Conservation (phyloP, 2,329 filamentous ascomycete species). For the Aspergillus sp. region DNA sequence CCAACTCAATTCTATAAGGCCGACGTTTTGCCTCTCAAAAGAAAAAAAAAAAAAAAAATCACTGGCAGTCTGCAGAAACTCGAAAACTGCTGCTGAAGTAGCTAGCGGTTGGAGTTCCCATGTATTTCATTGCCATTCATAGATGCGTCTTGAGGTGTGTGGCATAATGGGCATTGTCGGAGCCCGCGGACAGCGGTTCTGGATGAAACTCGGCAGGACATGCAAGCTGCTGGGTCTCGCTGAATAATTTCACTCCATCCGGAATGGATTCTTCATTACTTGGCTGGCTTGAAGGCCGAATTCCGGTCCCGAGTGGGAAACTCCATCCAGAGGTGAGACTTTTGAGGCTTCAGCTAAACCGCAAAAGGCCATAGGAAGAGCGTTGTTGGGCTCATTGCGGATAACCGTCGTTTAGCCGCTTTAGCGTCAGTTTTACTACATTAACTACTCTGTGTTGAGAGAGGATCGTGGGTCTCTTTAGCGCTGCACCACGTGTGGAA, state of each 20-base stretch:
- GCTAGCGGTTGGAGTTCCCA: too few relatives aligned
- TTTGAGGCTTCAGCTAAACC: constrained; percentile 1
- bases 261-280: constrained; percentile 5
- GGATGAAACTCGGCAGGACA: not conserved
- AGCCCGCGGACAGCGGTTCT: not conserved
- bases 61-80: not conserved
- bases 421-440: constrained; percentile 12
- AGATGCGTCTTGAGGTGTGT: not conserved
- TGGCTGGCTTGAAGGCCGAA: not conserved
- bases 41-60: too few relatives aligned
- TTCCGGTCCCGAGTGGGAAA: constrained; percentile 14
- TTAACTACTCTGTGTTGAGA: not conserved
- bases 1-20: not conserved
- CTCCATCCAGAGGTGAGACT: constrained; percentile 10
- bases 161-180: not conserved
- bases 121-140: too few relatives aligned
- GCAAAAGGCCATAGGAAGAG: not conserved
- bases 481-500: constrained; percentile 5
- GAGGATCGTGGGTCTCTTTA: constrained; percentile 21
- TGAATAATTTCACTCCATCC: constrained; percentile 7
- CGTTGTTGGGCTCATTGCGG: not conserved
- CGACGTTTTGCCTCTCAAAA: not conserved
- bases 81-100: not conserved
- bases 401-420: constrained; percentile 12
- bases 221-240: not conserved